These are phyloP conservation scores for Citrus reticulata DNA, from an alignment of 345 rosid genomes.

Conservation along the genomic window DNA sequence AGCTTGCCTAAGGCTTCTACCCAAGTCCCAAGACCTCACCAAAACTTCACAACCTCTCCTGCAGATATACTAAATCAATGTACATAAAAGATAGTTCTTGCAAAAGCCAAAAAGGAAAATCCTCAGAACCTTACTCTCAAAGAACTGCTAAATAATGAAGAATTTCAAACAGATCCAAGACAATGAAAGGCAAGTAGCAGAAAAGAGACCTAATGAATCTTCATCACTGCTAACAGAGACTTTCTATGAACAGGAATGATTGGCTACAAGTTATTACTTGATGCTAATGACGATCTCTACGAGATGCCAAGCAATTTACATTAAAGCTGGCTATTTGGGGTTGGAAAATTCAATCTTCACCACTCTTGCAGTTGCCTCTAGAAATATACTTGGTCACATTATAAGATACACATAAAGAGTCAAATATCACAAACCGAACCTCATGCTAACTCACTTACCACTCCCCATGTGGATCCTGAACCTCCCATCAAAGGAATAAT, in stretches of 20 bases:
- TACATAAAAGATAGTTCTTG: background rate
- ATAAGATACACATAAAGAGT: background rate
- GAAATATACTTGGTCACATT: background rate
- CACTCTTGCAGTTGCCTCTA: background rate
- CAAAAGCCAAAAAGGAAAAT: background rate
- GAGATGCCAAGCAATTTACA: background rate
- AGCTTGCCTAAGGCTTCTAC: background rate
- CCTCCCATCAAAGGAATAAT: conserved; percentile 54
- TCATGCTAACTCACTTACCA: conserved; percentile 44
- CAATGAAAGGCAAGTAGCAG: background rate
- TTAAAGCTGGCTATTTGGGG: background rate
- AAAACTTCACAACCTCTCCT: background rate
- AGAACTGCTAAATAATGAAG: background rate
- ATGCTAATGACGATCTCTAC: background rate
- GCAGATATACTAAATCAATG: background rate
- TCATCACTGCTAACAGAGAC: background rate
- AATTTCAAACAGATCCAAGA: background rate
- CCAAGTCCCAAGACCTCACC: background rate
- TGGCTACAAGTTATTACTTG: background rate
- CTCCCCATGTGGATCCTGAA: conserved; percentile 76
- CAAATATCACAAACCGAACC: background rate
- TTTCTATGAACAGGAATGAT: background rate
- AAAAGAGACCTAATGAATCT: background rate
- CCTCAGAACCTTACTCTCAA: background rate
- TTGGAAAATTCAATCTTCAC: background rate